Conservation (phyloP, 116 monocot genomes). For the Trichopus zeylanicus region DNA sequence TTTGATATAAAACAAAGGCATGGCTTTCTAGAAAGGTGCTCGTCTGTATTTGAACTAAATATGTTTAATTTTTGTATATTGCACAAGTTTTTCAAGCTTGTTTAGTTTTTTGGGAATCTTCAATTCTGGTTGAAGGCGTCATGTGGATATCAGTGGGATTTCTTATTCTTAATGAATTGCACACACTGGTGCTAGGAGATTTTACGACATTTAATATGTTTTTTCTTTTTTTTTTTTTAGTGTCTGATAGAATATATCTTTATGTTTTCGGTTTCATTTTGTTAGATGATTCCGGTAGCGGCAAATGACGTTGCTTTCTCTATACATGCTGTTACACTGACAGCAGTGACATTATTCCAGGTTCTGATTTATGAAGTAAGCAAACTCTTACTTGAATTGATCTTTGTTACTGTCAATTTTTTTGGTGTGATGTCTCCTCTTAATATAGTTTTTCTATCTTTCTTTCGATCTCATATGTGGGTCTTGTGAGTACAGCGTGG, state of each 20-base stretch:
- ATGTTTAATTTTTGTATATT: too few relatives aligned
- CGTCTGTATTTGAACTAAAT: too few relatives aligned
- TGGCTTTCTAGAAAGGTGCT: too few relatives aligned
- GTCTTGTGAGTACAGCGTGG: conserved; percentile 51
- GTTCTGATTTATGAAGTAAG: conserved; percentile 78
- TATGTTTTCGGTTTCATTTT: conserved; percentile 4
- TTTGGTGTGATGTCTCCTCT: not conserved
- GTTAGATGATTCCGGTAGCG: conserved; percentile 92
- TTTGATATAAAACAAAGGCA: too few relatives aligned
- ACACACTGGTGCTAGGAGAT: not conserved
- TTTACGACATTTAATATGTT: not conserved
- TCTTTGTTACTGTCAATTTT: not conserved
- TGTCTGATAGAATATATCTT: not conserved
- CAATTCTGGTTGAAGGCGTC: too few relatives aligned
- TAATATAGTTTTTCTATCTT: too few relatives aligned
- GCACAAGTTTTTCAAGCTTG: too few relatives aligned
- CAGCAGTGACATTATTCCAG: conserved; percentile 69
- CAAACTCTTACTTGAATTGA: not conserved
- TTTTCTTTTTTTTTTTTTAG: not conserved
- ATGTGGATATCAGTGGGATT: too few relatives aligned
- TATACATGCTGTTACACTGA: conserved; percentile 78
- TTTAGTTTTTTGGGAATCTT: too few relatives aligned
- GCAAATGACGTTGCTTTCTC: conserved; percentile 95
- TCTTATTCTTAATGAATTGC: too few relatives aligned
- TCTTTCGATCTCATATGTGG: not conserved